A percentile compares a stretch with the other conserved stretches of the same genome.
These are phyloP conservation scores for Magnusiomyces sp. DNA, from an alignment of 1,139 yeast genomes.

Conservation along the genomic window DNA sequence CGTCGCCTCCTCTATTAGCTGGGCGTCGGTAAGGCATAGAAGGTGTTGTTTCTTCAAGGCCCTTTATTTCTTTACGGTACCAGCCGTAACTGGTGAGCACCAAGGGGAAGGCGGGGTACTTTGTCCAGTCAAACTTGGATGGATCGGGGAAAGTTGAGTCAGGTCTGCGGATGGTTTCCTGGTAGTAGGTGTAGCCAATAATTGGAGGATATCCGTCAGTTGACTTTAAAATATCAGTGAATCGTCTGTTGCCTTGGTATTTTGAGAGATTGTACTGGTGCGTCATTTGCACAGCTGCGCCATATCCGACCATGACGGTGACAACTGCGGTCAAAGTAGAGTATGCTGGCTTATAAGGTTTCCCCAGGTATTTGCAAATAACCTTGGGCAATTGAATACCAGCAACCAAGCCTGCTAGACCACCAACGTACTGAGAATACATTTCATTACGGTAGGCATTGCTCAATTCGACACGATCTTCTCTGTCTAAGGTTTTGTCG, in stretches of 20 bases:
- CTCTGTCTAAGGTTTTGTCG: slow-evolving; percentile 5
- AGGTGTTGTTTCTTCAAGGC: slow-evolving; percentile 1
- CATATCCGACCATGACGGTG: slow-evolving; percentile 5
- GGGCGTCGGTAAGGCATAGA: slow-evolving; percentile 1
- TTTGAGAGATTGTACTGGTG: slow-evolving; percentile 1
- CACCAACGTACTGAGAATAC: slow-evolving; percentile 12
- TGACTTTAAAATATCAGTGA: slow-evolving; percentile 1
- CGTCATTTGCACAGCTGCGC: slow-evolving; percentile 4
- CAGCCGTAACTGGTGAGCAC: slow-evolving; percentile 5
- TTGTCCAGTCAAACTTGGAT: slow-evolving; percentile 10
- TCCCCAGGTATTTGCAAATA: slow-evolving; percentile 7
- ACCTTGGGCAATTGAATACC: slow-evolving; percentile 10
- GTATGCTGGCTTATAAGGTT: slow-evolving; percentile 6
- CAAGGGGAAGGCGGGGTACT: slow-evolving; percentile 12
- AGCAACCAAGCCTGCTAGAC: slow-evolving; percentile 6
- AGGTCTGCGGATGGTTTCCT: slow-evolving; percentile 9
- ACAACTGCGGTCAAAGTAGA: slow-evolving; percentile 7
- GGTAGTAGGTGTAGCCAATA: slow-evolving; percentile 12
- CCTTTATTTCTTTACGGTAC: slow-evolving; percentile 8
- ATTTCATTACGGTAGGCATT: slow-evolving; percentile 10
- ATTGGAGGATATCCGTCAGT: slow-evolving; percentile 10
- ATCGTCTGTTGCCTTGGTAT: slow-evolving; percentile 6
- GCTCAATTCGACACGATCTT: slow-evolving; percentile 9
- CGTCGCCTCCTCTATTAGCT: neutral
- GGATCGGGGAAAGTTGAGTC: slow-evolving; percentile 13